Base-by-base conservation (phyloP, 2,329 filamentous ascomycete genomes). In the Myriangium duriaei region DNA sequence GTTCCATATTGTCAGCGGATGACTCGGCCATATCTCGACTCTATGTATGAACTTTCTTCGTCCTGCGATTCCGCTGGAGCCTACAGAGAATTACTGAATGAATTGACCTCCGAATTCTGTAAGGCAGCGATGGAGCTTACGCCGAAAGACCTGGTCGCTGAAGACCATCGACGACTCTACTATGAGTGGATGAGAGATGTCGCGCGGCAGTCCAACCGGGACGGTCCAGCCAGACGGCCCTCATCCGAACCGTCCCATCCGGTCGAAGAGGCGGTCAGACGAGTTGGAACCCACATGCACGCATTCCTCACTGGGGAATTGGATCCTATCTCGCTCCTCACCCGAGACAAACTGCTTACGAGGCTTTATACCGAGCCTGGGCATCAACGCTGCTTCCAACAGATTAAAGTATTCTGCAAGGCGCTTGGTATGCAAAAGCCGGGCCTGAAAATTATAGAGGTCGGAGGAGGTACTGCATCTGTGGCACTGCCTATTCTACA, bases 381-480 rank as follows among this genome's bases (percentile, higher is more conserved):
- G n/a, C 7, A 26, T n/a, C 21, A 26, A n/a, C 7, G 21, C 7
- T 26, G 21, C 21, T 26, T 7, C n/a, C 21, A 26, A 7, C 21
- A 26, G 21, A 26, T 26, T n/a, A 26, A 26, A 26, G 21, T n/a
- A 26, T 26, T 7, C 5, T 17, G 58, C 12, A 49, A 51, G 4
- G 55, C 58, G 14, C 50, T 69, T 7, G 38, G 52, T 0, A 53
- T 63, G 37, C 55, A 59, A 2, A 60, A 61, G 33, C 65, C 65
- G 0, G 54, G 55, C n/a, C 51, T 63, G 35, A 59, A 60, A 2
- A 55, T 68, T 18, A 42, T 69, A 4, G 64, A 67, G 34, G 56
- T 63, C 7, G 64, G 64, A 11, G 64, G 60, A 7, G 66, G 66
- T 1, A 65, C 62, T 3, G 65, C 63, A 3, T 57, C 55, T 9